Evolutionary conservation across 768 basidiomycete genomes (phyloP), one percentile per base, ranked within the genome.

Genomic region (Mrakia frigida): DNA sequence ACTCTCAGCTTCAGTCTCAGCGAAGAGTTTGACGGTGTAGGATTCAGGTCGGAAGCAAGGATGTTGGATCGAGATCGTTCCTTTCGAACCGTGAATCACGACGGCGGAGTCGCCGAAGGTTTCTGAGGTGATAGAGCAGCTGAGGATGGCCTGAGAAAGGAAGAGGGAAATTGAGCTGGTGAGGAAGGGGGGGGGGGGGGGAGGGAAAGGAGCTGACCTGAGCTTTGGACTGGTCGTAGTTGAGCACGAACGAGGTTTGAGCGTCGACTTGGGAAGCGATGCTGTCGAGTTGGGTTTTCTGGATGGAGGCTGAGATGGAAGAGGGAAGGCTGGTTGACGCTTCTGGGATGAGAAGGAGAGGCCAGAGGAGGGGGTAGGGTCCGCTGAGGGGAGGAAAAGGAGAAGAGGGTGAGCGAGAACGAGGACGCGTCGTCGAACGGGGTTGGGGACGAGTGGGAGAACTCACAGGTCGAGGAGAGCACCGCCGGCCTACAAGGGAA

Each of bases 401-500:
- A 11, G 25, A n/a, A 25, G 23, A 11, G 52, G 23, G 16, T 6
- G 13, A 56, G 56, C 6, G 56, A 56, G 56, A 16, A 9, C 10
- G 52, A 53, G 52, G 18, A 53, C 46, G 46, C 46, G 46, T 50
- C 46, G 46, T 41, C 11, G 6, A 5, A 6, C 11, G 9, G 50
- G 6, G 23, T 5, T 5, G 50, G 6, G 9, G 16, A 52, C 16
- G 6, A 14, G 50, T 4, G 10, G 56, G 28, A 28, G n/a, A 9
- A 56, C 56, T 25, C 10, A 56, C 56, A 94, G 86, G 82, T 94
- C 93, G 31, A 96, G 87, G 39, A 96, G 81, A 18, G 89, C 92
- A 0, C 93, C 93, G 14, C 93, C 93, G 35, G 91, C 93, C 56
- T 56, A 6, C 16, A 21, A 28, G 43, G n/a, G 13, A 56, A 3